Evolutionary conservation across 768 basidiomycete species (phyloP).

Genomic region (Boletus reticulatus): DNA sequence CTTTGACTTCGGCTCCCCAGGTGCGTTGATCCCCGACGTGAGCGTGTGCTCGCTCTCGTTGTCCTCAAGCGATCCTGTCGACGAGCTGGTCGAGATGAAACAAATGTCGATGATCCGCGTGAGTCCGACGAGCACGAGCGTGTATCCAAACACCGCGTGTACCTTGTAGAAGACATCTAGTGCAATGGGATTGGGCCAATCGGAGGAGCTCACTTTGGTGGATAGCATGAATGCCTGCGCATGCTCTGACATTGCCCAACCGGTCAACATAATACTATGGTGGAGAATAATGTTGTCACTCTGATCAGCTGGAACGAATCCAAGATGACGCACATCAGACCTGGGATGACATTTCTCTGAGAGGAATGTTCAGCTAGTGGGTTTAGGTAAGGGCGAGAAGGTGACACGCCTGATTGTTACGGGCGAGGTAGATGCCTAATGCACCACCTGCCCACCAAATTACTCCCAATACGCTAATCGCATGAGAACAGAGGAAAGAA

Average conservation of each 20-base stretch:
- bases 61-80: conserved; percentile 35
- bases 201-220: conserved; percentile 53
- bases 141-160: conserved; percentile 81
- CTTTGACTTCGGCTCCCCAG: conserved; percentile 21
- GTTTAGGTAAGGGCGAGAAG: background rate
- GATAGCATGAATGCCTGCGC: conserved; percentile 82
- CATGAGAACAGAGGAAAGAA: background rate
- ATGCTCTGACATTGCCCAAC: conserved; percentile 93
- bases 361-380: background rate
- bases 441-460: conserved; percentile 88
- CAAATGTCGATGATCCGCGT: conserved; percentile 82
- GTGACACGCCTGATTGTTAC: conserved; percentile 65
- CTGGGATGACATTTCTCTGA: conserved; percentile 78
- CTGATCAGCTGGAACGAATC: background rate
- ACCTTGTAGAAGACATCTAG: conserved; percentile 44
- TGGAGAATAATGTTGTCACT: background rate
- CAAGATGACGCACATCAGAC: conserved; percentile 60
- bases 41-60: conserved; percentile 71
- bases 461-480: conserved; percentile 49
- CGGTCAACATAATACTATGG: conserved; percentile 79
- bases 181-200: background rate
- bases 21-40: conserved; percentile 33
- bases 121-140: conserved; percentile 80
- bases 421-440: conserved; percentile 80
- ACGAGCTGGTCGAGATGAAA: conserved; percentile 53